Evolutionary conservation across 75 land plant genomes (phyloP).

Genomic region (Ceratopteris richardii): DNA sequence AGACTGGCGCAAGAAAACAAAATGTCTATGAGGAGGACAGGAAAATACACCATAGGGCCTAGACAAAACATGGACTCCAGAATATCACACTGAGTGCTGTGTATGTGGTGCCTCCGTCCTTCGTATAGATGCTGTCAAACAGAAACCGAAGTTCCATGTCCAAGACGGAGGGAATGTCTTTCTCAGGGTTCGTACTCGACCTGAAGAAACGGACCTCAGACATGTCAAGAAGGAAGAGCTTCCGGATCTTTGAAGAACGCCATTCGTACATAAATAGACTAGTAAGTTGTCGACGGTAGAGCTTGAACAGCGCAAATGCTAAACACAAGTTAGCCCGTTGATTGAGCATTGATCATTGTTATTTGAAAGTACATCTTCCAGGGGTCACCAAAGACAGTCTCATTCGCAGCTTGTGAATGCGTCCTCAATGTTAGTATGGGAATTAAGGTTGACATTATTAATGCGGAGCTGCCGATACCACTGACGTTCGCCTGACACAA

Average conservation of each 20-base stretch:
- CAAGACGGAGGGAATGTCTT: conserved; percentile 9
- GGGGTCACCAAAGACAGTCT: neutral
- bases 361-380: neutral
- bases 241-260: neutral
- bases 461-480: neutral
- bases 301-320: neutral
- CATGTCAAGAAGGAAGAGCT: neutral
- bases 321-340: neutral
- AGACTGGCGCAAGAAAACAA: too few species aligned
- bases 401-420: neutral
- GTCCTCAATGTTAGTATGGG: neutral
- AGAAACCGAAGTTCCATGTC: conserved; percentile 25
- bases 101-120: conserved; percentile 9
- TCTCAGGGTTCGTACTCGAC: too few species aligned
- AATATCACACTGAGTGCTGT: neutral
- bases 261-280: conserved; percentile 5
- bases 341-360: neutral
- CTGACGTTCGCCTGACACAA: neutral
- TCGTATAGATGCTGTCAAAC: conserved; percentile 31
- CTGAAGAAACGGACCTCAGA: too few species aligned
- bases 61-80: too few species aligned
- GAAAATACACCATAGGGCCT: too few species aligned
- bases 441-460: neutral
- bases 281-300: neutral
- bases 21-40: too few species aligned